These are phyloP conservation scores for Colletotrichum abscissum DNA, from an alignment of 2,329 filamentous ascomycete species.

Conservation along the genomic window DNA sequence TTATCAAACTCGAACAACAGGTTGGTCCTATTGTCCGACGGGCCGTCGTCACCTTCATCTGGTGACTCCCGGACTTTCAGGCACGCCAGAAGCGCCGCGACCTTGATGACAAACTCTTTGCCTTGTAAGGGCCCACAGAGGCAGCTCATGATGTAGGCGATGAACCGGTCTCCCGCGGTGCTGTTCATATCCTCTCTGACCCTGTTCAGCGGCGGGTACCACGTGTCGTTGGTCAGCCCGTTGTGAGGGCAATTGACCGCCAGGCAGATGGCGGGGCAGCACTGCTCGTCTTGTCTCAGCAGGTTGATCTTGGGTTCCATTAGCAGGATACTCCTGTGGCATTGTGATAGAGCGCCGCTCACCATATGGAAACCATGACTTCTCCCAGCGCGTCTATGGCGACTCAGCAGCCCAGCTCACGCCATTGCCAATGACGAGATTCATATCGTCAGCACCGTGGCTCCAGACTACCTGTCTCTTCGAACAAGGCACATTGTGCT, in stretches of 20 bases:
- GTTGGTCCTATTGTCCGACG: neutral
- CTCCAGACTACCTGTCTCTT: neutral
- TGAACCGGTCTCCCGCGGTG: neutral
- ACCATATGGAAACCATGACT: slow-evolving; percentile 3
- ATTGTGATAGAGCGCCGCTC: neutral
- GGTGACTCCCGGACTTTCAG: neutral
- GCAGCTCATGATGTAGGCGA: slow-evolving; percentile 5
- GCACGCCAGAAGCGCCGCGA: neutral
- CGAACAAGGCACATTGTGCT: neutral
- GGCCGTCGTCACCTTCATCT: neutral
- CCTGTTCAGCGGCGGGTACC: slow-evolving; percentile 2
- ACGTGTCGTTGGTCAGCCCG: neutral
- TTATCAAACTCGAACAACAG: slow-evolving; percentile 5
- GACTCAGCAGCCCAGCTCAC: neutral
- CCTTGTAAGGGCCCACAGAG: neutral
- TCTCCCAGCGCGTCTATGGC: neutral
- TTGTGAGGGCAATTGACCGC: neutral
- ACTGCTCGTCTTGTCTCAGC: slow-evolving; percentile 11
- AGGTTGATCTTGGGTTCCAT: neutral
- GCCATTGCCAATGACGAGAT: neutral
- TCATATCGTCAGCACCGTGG: neutral
- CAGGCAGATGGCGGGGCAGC: slow-evolving; percentile 10
- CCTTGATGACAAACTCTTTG: slow-evolving; percentile 7
- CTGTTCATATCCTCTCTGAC: slow-evolving; percentile 10
- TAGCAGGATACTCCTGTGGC: neutral